Conservation (phyloP, 495 filamentous ascomycete species). For the Penicillium cosmopolitanum region DNA sequence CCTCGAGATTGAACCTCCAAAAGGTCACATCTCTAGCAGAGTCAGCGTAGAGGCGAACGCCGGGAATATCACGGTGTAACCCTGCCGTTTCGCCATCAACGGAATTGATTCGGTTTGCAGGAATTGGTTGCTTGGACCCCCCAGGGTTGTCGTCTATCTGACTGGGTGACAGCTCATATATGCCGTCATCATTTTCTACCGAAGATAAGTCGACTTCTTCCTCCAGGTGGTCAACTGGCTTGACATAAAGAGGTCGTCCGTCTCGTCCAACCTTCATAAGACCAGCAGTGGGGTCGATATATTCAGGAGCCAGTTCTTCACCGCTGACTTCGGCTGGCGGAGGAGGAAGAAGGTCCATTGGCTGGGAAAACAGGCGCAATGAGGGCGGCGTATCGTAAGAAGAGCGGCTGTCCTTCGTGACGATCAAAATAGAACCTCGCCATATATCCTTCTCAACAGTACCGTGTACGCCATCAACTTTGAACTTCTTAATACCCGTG, state of each 20-base stretch:
- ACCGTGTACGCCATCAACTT: slow-evolving; percentile 39
- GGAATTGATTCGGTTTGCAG: slow-evolving; percentile 45
- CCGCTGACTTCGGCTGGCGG: slow-evolving; percentile 70
- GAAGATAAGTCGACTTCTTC: slow-evolving; percentile 73
- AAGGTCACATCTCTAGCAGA: slow-evolving; percentile 87
- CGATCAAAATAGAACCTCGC: slow-evolving; percentile 93
- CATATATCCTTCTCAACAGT: slow-evolving; percentile 72
- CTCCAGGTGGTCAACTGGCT: slow-evolving; percentile 79
- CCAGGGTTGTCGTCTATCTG: slow-evolving; percentile 45
- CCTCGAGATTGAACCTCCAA: slow-evolving; percentile 93
- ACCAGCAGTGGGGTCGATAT: slow-evolving; percentile 87
- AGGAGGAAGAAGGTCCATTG: slow-evolving; percentile 82
- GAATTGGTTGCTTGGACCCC: slow-evolving; percentile 41
- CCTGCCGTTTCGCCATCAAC: slow-evolving; percentile 72
- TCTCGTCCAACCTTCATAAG: slow-evolving; percentile 79
- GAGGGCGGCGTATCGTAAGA: slow-evolving; percentile 78
- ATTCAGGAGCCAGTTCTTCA: slow-evolving; percentile 73
- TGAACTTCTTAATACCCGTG: slow-evolving; percentile 66
- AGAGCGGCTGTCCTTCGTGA: slow-evolving; percentile 80
- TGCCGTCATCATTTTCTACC: slow-evolving; percentile 76
- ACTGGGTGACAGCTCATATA: slow-evolving; percentile 67
- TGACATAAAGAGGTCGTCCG: slow-evolving; percentile 80
- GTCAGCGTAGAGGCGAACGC: slow-evolving; percentile 82
- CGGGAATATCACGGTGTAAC: slow-evolving; percentile 78
- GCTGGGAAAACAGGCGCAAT: slow-evolving; percentile 81